These are phyloP conservation scores for Colletotrichum cereale DNA, from an alignment of 2,329 filamentous ascomycete species.

Conservation along the genomic window DNA sequence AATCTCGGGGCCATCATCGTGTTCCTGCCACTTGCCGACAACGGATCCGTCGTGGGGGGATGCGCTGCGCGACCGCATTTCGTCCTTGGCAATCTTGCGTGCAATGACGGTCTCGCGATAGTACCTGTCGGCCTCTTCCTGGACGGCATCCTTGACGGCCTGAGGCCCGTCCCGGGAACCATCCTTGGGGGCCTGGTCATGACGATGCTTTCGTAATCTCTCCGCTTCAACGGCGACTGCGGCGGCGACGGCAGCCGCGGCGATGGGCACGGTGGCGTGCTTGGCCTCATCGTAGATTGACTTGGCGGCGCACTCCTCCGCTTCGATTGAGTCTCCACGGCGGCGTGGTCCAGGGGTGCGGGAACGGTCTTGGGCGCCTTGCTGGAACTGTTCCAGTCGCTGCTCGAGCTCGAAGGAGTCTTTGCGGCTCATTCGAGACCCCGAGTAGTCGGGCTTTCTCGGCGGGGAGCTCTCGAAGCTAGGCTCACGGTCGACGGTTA, in stretches of 20 bases:
- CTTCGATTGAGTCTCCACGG: constrained; percentile 45
- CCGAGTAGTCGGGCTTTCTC: constrained; percentile 42
- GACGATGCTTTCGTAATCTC: constrained; percentile 49
- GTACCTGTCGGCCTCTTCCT: constrained; percentile 68
- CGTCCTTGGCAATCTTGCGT: constrained; percentile 65
- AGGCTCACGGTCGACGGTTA: constrained; percentile 67
- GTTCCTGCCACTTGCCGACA: constrained; percentile 64
- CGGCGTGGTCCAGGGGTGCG: constrained; percentile 43
- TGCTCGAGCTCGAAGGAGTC: constrained; percentile 62
- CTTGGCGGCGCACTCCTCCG: constrained; percentile 59
- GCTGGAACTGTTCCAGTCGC: constrained; percentile 47
- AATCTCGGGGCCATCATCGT: constrained; percentile 50
- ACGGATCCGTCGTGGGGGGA: constrained; percentile 66
- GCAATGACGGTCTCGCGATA: constrained; percentile 69
- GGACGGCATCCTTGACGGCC: constrained; percentile 58
- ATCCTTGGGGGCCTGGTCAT: constrained; percentile 50
- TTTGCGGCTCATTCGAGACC: constrained; percentile 60
- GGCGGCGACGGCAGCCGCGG: constrained; percentile 60
- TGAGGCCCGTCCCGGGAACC: constrained; percentile 50
- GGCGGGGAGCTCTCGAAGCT: constrained; percentile 57
- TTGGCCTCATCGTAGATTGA: constrained; percentile 60
- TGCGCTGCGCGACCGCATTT: constrained; percentile 64
- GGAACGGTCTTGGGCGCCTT: constrained; percentile 42
- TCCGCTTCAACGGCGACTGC: constrained; percentile 59
- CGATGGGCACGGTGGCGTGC: constrained; percentile 62